Evolutionary conservation across 116 monocot genomes (phyloP), one percentile per base, ranked within the genome.

Genomic region (Phalaenopsis hybrid): DNA sequence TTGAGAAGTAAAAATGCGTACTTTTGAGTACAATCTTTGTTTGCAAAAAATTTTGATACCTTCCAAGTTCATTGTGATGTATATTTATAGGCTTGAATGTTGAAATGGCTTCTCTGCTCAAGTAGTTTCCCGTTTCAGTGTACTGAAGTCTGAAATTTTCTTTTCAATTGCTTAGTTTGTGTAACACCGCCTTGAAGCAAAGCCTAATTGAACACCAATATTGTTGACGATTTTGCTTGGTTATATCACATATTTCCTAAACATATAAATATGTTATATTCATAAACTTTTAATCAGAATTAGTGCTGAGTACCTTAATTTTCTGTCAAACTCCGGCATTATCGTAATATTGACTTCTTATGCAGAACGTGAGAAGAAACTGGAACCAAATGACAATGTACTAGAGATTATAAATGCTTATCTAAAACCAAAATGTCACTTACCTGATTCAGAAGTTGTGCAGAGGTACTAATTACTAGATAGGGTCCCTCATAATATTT

Each of bases 361-460:
- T 52, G 33, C 31, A 81, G 81, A 10, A 79, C 70, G 80, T 31
- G 9, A 11, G 23, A 28, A 82, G 75, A 85, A 78, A 65, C 45
- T 12, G 68, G 77, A 41, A 80, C 79, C 80, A 49, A 69, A 82
- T 74, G 81, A 75, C 73, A 83, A 87, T 58, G 85, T 89, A 69
- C 55, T 85, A 67, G 81, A 90, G 37, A 88, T 96, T 41, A 88
- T 92, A 37, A 78, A 93, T 81, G 96, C 96, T 76, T 96, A 88
- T 87, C 67, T 96, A 87, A 93, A 92, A 67, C 96, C 96, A 80
- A 96, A 96, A 92, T 96, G 90, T 73, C 96, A 93, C 57, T 90
- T 89, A 12, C 83, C 88, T 69, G 96, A 96, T 79, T 96, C 96
- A 31, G 89, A 96, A 18, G 67, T 80, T 58, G 93, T 96, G 8